Base-by-base conservation (phyloP, 73 alveolate species). In the Tetrahymena thermophila region DNA sequence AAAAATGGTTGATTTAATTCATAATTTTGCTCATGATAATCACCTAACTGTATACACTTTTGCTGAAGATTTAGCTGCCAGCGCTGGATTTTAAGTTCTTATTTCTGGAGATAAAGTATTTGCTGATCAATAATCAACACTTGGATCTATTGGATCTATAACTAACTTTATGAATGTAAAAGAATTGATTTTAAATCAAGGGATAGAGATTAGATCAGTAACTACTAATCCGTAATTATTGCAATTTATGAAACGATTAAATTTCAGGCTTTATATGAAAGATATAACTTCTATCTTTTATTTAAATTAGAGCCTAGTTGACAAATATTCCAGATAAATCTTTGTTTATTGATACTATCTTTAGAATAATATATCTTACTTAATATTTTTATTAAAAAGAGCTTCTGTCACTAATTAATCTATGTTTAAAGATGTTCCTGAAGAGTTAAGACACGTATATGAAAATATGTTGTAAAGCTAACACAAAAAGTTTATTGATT, bases 11-110 rank as follows among this genome's bases (percentile, higher is more conserved):
- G 55, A 83, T 38, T 93, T 50, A 93, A 71, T 95, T 34, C 38
- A 71, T 40, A 43, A 57, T 31, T 57, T 58, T 93, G 96, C 96
- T 21, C 55, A 94, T 38, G 55, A 89, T 5, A 96, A 96, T 40
- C 93, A 96, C 21, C 21, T 96, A 71, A 97, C 98, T 23, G 40
- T 96, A 25, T 95, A 95, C 17, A 94, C 98, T 43, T 96, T 96
- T 96, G 98, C 98, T 94, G 98, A 96, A 93, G 98, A 96, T 94
- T n/a, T 94, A 17, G 97, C 97, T 57, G 97, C 97, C 23, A 95
- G 97, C 28, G 98, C 97, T 43, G 98, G 97, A 35, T 96, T 95
- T 71, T 94, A 89, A 56, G 31, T 96, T 89, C 55, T 96, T 85
- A 44, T 85, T 58, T 58, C 96, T 23, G 98, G 97, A 56, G 94